These are phyloP conservation scores for Venturia effusa DNA, from an alignment of 2,329 filamentous ascomycete species.

Conservation along the genomic window DNA sequence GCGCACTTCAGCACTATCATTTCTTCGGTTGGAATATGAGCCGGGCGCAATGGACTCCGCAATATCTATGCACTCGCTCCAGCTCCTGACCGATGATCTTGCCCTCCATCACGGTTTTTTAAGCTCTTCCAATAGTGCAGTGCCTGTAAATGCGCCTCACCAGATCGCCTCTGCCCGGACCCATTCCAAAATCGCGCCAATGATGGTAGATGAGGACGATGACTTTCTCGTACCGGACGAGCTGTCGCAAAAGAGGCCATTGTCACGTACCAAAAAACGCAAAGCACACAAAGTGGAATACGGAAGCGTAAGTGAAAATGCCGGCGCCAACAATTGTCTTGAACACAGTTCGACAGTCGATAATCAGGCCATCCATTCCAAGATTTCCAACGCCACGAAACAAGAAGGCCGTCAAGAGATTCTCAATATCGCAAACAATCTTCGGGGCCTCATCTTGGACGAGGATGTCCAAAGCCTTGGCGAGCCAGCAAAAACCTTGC, in stretches of 20 bases:
- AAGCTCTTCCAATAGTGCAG: neutral
- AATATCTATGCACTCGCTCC: neutral
- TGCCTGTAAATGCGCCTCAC: neutral
- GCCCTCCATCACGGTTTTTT: neutral
- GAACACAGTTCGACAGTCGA: neutral
- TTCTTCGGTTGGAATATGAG: neutral
- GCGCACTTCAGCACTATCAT: neutral
- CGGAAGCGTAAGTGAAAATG: neutral
- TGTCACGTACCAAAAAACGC: neutral
- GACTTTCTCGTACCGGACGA: slow-evolving; percentile 2
- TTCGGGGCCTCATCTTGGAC: neutral
- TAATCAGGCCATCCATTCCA: neutral
- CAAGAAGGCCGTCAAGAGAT: neutral
- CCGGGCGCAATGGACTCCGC: too few relatives aligned
- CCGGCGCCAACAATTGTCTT: neutral
- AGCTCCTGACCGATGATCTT: neutral
- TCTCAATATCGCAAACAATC: neutral
- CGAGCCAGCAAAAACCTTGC: neutral
- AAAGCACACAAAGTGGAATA: neutral
- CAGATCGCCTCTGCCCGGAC: neutral
- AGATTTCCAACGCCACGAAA: neutral
- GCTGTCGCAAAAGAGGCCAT: neutral
- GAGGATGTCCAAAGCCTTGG: neutral
- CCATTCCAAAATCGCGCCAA: neutral
- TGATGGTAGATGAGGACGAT: neutral